phyloP scores from a whole-genome alignment of 192 early-diverging fungal genomes.

The Backusella sp. region DNA sequence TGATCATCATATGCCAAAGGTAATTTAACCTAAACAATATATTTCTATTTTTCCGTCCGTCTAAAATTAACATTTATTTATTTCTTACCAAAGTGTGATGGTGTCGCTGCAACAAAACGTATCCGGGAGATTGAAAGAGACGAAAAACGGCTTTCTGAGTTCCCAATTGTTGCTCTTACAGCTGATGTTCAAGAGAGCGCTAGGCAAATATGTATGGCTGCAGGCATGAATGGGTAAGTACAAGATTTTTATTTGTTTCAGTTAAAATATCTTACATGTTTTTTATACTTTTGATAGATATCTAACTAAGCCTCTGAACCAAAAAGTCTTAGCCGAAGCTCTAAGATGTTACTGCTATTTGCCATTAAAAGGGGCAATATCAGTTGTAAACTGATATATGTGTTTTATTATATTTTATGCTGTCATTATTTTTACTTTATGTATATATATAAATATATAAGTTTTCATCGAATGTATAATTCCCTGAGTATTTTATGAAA shows the following conservation, averaged over 20 bases:
- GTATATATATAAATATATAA: not conserved
- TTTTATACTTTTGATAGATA: constrained; percentile 4
- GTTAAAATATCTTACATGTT: constrained; percentile 1
- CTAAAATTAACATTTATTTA: not conserved
- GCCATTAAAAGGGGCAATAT: not conserved
- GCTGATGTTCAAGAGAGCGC: constrained; percentile 52
- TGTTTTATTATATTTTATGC: not conserved
- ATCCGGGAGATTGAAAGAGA: constrained; percentile 41
- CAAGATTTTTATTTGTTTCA: not conserved
- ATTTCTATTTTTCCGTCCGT: not conserved
- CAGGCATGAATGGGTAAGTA: constrained; percentile 48
- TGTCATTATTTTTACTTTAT: not conserved
- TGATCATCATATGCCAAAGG: constrained; percentile 56
- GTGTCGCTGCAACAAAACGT: constrained; percentile 49
- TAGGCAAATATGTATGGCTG: constrained; percentile 40
- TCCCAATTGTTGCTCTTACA: constrained; percentile 46
- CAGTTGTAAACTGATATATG: not conserved
- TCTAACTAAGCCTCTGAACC: constrained; percentile 16
- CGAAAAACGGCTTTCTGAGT: constrained; percentile 22
- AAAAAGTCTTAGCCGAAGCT: constrained; percentile 5
- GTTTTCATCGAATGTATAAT: not conserved
- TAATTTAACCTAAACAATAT: not conserved
- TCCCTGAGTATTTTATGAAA: not conserved
- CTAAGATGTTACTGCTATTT: constrained; percentile 11
- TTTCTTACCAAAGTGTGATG: constrained; percentile 33